Evolutionary conservation across 2,329 filamentous ascomycete species (phyloP), one percentile per base, ranked within the genome.

Genomic region (Didymella arachidicola): DNA sequence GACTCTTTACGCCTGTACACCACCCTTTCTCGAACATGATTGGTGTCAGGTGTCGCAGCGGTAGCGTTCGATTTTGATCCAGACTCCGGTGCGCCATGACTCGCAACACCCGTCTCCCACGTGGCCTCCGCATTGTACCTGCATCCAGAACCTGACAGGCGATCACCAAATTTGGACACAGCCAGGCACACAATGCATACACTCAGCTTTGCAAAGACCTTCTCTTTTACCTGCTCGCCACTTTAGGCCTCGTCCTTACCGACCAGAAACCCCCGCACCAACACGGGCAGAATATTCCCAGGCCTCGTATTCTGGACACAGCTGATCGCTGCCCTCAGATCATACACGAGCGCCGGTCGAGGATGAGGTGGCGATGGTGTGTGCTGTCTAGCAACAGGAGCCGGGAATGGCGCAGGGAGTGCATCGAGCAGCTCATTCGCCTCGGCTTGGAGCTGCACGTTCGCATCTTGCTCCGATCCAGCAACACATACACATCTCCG

Each of bases 251-350:
- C 12, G 32, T 16, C 6, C 32, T 34, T 7, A 14, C 12, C 4
- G 32, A n/a, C 1, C 6, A 61, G 59, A 39, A 65, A 62, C 19
- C 66, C 22, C 12, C 43, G 26, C 56, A 67, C 36, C 29, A 68
- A 43, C 49, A 53, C 49, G 1, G 55, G 53, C 25, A 66, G 41
- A 16, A 64, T 67, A 8, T 61, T 53, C 22, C 50, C 38, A 14
- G 62, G 53, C 27, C 32, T 43, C 16, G 53, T 41, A 3, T 5
- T 57, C 44, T 65, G 51, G 19, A 67, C 38, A 16, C 50, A 56
- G 11, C 38, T 16, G 43, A 68, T 58, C 16, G 64, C 62, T 47
- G 29, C 38, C 10, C 55, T 45, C 2, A 66, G 8, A 48, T 63
- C 58, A 25, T 49, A 52, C 7, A 66, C 63, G 34, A 46, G 57